Conservation (phyloP, 495 filamentous ascomycete species). For the Talaromyces ruber region DNA sequence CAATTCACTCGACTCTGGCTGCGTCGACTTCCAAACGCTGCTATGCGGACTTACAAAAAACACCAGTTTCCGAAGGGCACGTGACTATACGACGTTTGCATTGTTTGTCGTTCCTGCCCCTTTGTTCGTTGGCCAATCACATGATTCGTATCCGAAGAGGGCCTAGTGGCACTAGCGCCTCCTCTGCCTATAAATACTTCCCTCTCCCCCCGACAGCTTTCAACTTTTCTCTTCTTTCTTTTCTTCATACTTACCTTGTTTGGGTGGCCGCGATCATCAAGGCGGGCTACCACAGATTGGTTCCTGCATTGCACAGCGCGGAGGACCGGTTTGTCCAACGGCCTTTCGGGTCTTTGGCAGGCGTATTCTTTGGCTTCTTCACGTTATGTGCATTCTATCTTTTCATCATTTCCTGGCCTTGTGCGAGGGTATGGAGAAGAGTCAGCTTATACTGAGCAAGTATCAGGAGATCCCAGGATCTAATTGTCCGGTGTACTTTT, state of each 20-base stretch:
- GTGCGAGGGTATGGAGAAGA: conserved; percentile 46
- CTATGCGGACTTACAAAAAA: not conserved
- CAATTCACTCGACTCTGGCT: not conserved
- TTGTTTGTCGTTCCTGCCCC: not conserved
- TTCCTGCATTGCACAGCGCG: conserved; percentile 74
- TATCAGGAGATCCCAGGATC: too few species aligned
- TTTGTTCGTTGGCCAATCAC: not conserved
- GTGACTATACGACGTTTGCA: not conserved
- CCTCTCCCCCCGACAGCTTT: conserved; percentile 12
- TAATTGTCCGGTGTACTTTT: too few species aligned
- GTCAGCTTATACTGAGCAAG: too few species aligned
- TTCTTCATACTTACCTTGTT: conserved; percentile 74
- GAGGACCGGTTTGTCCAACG: conserved; percentile 56
- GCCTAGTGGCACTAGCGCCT: conserved; percentile 10
- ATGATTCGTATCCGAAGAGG: too few species aligned
- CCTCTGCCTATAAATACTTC: conserved; percentile 17
- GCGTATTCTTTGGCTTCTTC: conserved; percentile 66
- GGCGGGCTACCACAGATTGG: conserved; percentile 49
- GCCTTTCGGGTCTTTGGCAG: conserved; percentile 60
- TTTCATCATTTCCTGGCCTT: conserved; percentile 48
- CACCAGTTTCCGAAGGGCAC: not conserved
- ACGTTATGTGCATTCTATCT: conserved; percentile 30
- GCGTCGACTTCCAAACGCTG: not conserved
- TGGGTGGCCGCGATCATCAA: conserved; percentile 55
- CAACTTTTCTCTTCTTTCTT: conserved; percentile 26